Percentiles rank a stretch among this genome's conserved stretches.
Conservation (phyloP, 192 early-diverging fungal genomes). For the Chytriomyces sp. region DNA sequence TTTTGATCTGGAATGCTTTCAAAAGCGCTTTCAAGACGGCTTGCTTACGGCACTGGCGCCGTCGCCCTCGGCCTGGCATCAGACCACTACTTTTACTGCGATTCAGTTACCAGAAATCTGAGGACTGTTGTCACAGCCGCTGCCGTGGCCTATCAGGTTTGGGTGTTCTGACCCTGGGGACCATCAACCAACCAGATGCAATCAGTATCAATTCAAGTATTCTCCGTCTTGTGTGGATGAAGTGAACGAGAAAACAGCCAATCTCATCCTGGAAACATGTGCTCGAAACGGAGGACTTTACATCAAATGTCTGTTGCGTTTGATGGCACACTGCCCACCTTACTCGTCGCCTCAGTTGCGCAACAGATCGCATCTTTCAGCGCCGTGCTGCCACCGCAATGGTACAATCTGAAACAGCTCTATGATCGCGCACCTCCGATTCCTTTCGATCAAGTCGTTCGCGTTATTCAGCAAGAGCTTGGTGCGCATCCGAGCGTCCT, state of each 20-base stretch:
- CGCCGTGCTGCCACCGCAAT: conserved; percentile 49
- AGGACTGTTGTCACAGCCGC: conserved; percentile 34
- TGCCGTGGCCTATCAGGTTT: conserved; percentile 27
- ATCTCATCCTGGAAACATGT: conserved; percentile 74
- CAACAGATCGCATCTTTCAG: conserved; percentile 43
- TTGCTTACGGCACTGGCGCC: no score
- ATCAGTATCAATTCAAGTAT: conserved; percentile 45
- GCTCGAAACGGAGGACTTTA: conserved; percentile 81
- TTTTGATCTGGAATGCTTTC: no score
- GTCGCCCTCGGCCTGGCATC: no score
- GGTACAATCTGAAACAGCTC: conserved; percentile 61
- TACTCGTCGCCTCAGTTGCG: conserved; percentile 65
- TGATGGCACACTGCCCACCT: conserved; percentile 60
- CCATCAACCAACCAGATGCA: conserved; percentile 36
- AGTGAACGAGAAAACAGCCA: conserved; percentile 74
- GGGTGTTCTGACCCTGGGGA: background rate
- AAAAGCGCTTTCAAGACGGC: no score
- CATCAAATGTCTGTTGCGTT: conserved; percentile 77
- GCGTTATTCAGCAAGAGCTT: conserved; percentile 72
- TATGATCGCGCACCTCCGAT: conserved; percentile 82
- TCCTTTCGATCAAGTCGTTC: conserved; percentile 60
- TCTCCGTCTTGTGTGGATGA: no score
- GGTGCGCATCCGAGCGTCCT: conserved; percentile 36
- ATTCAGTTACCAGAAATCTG: conserved; percentile 26
- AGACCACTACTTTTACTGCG: background rate